Evolutionary conservation across 1,139 yeast species (phyloP).

Genomic region (Protomyces gravidus): DNA sequence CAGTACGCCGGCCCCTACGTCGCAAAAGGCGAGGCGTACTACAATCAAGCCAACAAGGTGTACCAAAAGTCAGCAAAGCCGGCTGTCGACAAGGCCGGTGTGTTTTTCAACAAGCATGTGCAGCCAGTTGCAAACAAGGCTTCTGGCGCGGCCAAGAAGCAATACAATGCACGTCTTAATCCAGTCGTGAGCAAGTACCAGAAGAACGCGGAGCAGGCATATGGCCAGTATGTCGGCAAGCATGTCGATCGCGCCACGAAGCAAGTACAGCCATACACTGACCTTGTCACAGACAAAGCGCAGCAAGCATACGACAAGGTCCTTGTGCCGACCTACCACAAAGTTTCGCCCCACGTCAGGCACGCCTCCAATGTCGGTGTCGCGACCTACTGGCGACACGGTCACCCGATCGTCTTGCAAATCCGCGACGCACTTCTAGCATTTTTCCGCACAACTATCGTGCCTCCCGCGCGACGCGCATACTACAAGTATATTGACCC

Average conservation of each 20-base stretch:
- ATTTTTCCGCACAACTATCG: constrained; percentile 2
- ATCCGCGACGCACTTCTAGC: constrained; percentile 1
- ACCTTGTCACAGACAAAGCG: not conserved
- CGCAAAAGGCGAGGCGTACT: constrained; percentile 19
- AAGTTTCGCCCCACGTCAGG: constrained; percentile 8
- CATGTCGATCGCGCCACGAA: not conserved
- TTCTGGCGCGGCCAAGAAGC: constrained; percentile 4
- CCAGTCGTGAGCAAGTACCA: constrained; percentile 8
- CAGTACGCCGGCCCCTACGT: constrained; percentile 24
- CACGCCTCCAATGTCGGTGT: not conserved
- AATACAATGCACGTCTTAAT: constrained; percentile 1
- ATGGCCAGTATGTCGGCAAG: constrained; percentile 12
- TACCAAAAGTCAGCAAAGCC: constrained; percentile 21
- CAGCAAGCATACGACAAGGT: constrained; percentile 1
- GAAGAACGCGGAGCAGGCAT: not conserved
- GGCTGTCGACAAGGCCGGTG: constrained; percentile 8
- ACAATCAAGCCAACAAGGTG: constrained; percentile 9
- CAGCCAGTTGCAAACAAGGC: constrained; percentile 16
- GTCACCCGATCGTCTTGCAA: constrained; percentile 12
- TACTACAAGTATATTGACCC: constrained; percentile 27
- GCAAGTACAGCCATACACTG: constrained; percentile 4
- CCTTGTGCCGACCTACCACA: constrained; percentile 12
- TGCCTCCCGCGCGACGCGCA: constrained; percentile 11
- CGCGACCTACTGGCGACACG: not conserved
- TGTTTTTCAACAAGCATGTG: constrained; percentile 2